Base-by-base conservation (phyloP, 495 filamentous ascomycete species). In the Trichodelitschia bisporula region DNA sequence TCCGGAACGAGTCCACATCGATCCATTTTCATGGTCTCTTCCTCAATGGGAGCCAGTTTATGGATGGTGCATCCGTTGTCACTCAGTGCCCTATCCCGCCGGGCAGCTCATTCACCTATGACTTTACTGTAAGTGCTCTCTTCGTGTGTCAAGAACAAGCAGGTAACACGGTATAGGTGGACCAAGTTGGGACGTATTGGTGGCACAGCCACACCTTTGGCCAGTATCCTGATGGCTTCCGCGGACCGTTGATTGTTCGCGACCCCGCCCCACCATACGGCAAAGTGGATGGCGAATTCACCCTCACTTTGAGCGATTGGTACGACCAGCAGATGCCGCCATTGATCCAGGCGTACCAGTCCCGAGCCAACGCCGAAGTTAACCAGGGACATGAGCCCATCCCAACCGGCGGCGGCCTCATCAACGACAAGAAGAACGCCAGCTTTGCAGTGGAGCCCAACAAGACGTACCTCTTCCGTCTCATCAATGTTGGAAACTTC, bases 1-100 rank as follows among this genome's bases (percentile, higher is more conserved):
- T 89, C 3, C 72, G 66, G 8, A 66, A 82, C 41, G 58, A 80
- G 41, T 53, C 53, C 17, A 72, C 74, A 1, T 64, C 63, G 19
- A 49, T 84, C 3, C 78, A 89, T 53, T 89, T 69, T 46, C 78
- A 89, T 45, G 78, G 78, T 12, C 57, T 83, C 41, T 76, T 62
- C 45, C 73, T 79, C 45, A 59, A 72, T 41, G 59, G 57, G 16
- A 72, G 71, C 4, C 64, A 56, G 12, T 46, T 58, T 10, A 83
- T 83, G 77, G 78, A 89, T 42, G 78, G 78, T 0, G 56, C 77
- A 4, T 55, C 59, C 2, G 62, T 63, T 30, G 61, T 64, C n/a
- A 69, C 65, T 3, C 76, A 84, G 41, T 86, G 77, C 33, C 47
- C 62, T 1, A 57, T 77, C 25, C 47, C 58, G 4, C 69, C 75